A percentile compares a stretch with the other conserved stretches of the same genome.
Conservation (phyloP, 1,284 basidiomycete genomes). For the Pulveroboletus sp. region DNA sequence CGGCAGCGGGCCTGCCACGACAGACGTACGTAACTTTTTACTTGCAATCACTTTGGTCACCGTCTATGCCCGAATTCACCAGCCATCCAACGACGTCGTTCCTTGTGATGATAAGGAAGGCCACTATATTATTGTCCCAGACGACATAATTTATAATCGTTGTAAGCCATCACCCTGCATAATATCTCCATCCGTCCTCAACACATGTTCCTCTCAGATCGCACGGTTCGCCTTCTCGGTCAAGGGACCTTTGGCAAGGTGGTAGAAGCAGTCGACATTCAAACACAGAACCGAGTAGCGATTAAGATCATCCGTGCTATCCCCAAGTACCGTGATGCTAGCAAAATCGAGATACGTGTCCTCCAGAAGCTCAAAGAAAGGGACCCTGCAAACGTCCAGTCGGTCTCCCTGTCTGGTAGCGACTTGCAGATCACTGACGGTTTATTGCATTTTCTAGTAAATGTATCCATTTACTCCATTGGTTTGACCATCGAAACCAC, state of each 20-base stretch:
- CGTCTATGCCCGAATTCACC: conserved; percentile 26
- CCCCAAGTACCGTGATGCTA: conserved; percentile 97
- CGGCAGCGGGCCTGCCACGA: conserved; percentile 57
- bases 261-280: conserved; percentile 88
- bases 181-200: conserved; percentile 7
- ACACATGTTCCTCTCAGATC: conserved; percentile 56
- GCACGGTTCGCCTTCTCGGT: conserved; percentile 86
- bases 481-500: conserved; percentile 97
- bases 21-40: conserved; percentile 55
- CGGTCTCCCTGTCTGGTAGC: conserved; percentile 40
- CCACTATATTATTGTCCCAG: conserved; percentile 89
- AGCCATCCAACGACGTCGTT: conserved; percentile 60
- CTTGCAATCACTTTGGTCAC: conserved; percentile 19
- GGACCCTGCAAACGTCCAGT: conserved; percentile 91
- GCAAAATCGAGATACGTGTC: conserved; percentile 97
- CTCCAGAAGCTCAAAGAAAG: conserved; percentile 88
- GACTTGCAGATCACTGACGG: conserved; percentile 13
- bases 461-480: conserved; percentile 95
- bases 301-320: conserved; percentile 99
- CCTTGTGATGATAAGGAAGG: conserved; percentile 94
- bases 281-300: conserved; percentile 81
- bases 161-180: conserved; percentile 52
- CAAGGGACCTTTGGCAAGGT: conserved; percentile 99
- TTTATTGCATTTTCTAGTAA: conserved; percentile 59
- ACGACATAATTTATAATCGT: conserved; percentile 83